Base-by-base conservation (phyloP, 2,329 filamentous ascomycete genomes). In the Juglanconis sp. region DNA sequence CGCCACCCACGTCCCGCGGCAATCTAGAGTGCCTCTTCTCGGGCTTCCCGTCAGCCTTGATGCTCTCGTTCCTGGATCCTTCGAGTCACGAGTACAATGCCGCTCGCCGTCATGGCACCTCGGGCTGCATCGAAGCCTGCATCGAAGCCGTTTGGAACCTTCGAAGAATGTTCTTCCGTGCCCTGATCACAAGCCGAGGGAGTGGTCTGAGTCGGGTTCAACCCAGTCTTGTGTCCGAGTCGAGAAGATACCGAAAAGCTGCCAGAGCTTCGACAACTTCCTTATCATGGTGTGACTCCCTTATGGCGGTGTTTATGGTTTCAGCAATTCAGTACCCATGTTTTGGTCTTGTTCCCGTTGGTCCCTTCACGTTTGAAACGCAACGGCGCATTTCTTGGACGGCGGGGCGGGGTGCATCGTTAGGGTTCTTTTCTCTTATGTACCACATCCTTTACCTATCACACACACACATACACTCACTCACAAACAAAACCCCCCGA, bases 101-200 rank as follows among this genome's bases (percentile, higher is more conserved):
- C 17, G 42, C 40, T 50, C 34, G 40, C 58, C 34, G 40, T 31
- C 57, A 55, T 62, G 36, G 46, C 34, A 57, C 48, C 48, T 46
- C 44, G 24, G 11, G 24, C 57, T 48, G 60, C 60, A 62, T 60
- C 35, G 51, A 56, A 62, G 57, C 49, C 42, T 57, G 57, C 57
- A 54, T 17, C 42, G 53, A 56, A 56, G 42, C 40, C 6, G 5
- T 31, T 3, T 30, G 30, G 55, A 58, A 56, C 46, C 34, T 60
- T 57, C 42, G 42, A 42, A 53, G 57, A 56, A 36, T 8, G 13
- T 56, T 60, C 53, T 59, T 49, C 31, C 52, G 50, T 49, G 48
- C 34, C 30, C 48, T 51, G 48, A 32, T 11, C 11, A n/a, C 48
- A 31, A 17, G 48, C 30, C 31, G 31, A 47, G 9, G 47, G 17